Evolutionary conservation across 148 eudicot species (phyloP).

Genomic region (Nepenthes mirabilis): DNA sequence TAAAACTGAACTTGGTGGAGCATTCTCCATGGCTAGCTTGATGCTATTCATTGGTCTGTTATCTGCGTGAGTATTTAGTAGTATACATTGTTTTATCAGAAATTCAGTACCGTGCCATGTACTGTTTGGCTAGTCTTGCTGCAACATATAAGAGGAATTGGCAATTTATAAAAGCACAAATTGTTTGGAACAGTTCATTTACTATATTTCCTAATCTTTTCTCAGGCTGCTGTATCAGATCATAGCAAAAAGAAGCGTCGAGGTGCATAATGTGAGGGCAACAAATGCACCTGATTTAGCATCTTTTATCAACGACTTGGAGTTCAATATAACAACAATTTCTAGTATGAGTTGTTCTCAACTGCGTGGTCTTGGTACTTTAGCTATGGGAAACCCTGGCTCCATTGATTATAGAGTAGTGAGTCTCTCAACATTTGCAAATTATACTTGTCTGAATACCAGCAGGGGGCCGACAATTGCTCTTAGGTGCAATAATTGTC

Average conservation of each 20-base stretch:
- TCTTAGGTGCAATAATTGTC: slow-evolving; percentile 55
- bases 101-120: neutral
- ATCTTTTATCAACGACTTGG: slow-evolving; percentile 63
- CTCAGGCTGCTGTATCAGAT: slow-evolving; percentile 78
- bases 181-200: neutral
- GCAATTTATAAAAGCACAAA: neutral
- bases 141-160: neutral
- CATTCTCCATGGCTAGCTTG: slow-evolving; percentile 88
- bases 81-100: slow-evolving; percentile 1
- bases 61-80: slow-evolving; percentile 60
- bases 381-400: slow-evolving; percentile 59
- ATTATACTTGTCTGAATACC: slow-evolving; percentile 71
- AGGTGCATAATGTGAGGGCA: slow-evolving; percentile 77
- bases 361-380: slow-evolving; percentile 50
- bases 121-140: slow-evolving; percentile 1
- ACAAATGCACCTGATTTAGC: slow-evolving; percentile 76
- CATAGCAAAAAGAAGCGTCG: slow-evolving; percentile 65
- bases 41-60: slow-evolving; percentile 84
- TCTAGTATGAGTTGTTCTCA: slow-evolving; percentile 81
- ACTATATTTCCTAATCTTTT: slow-evolving; percentile 4
- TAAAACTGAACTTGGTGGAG: slow-evolving; percentile 95
- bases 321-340: slow-evolving; percentile 76
- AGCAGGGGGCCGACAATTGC: slow-evolving; percentile 59
- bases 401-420: slow-evolving; percentile 42
- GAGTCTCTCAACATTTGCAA: slow-evolving; percentile 52